Evolutionary conservation across 1,284 basidiomycete genomes (phyloP).

Genomic region (Amylostereum areolatum): DNA sequence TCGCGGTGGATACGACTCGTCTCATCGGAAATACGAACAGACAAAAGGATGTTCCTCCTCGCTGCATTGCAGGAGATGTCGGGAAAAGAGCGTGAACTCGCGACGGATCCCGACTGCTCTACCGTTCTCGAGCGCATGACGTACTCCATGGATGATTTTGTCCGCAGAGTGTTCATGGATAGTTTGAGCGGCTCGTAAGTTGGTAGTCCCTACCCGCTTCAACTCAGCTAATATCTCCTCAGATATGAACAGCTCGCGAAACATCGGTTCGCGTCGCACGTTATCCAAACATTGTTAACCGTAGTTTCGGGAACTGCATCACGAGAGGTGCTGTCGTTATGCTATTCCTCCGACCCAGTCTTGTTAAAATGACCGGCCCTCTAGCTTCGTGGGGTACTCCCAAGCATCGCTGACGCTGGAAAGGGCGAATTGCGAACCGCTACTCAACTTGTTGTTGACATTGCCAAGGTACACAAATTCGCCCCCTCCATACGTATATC

Average conservation of each 20-base stretch:
- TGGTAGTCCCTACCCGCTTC: neutral
- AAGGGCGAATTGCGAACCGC: slow-evolving; percentile 70
- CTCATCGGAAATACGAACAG: slow-evolving; percentile 32
- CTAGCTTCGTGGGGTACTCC: slow-evolving; percentile 60
- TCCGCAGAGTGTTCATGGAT: slow-evolving; percentile 82
- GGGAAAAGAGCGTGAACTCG: slow-evolving; percentile 81
- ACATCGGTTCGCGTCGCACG: slow-evolving; percentile 90
- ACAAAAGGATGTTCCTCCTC: slow-evolving; percentile 76
- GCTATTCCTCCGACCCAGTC: neutral
- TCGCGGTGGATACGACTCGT: too few species aligned
- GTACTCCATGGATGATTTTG: slow-evolving; percentile 92
- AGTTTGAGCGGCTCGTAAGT: slow-evolving; percentile 81
- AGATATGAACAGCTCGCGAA: slow-evolving; percentile 66
- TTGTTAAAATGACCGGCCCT: neutral
- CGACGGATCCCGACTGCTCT: slow-evolving; percentile 90
- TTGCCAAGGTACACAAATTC: slow-evolving; percentile 51
- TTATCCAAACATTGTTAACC: slow-evolving; percentile 81
- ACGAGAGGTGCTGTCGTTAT: slow-evolving; percentile 59
- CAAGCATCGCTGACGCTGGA: slow-evolving; percentile 42
- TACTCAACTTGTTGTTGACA: slow-evolving; percentile 59
- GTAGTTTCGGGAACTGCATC: slow-evolving; percentile 71
- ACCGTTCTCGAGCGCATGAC: slow-evolving; percentile 82
- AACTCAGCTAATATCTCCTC: slow-evolving; percentile 5
- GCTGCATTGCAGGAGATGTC: slow-evolving; percentile 81
- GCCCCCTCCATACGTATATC: slow-evolving; percentile 1